Percentiles rank a stretch among this genome's conserved stretches.
Conservation (phyloP, 257 asterid genomes). For the Pogostemon cablin region DNA sequence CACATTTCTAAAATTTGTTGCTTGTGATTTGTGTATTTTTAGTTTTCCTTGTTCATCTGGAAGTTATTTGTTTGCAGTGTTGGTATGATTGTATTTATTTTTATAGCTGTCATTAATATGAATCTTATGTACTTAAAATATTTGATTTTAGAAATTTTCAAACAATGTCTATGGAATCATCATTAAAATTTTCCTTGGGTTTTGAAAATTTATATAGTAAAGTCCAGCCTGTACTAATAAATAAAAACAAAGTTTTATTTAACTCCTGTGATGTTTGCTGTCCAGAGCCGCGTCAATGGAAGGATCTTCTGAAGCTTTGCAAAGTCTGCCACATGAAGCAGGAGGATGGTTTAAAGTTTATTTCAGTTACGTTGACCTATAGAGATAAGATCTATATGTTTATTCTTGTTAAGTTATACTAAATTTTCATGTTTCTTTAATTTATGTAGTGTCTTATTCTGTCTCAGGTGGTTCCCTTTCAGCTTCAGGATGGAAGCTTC, state of each 20-base stretch:
- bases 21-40: slow-evolving; percentile 21
- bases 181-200: slow-evolving; percentile 18
- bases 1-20: slow-evolving; percentile 8
- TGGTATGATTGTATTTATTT: slow-evolving; percentile 23
- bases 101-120: neutral
- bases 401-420: slow-evolving; percentile 19
- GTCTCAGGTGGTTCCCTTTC: slow-evolving; percentile 62
- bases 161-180: slow-evolving; percentile 16
- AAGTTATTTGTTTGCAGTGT: slow-evolving; percentile 25
- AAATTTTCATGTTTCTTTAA: slow-evolving; percentile 28
- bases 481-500: slow-evolving; percentile 81
- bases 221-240: slow-evolving; percentile 24
- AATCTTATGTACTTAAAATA: slow-evolving; percentile 12
- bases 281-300: slow-evolving; percentile 84
- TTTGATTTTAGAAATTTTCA: slow-evolving; percentile 20
- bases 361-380: slow-evolving; percentile 61
- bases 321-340: slow-evolving; percentile 73
- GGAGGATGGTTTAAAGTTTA: slow-evolving; percentile 81
- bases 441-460: slow-evolving; percentile 22
- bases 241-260: slow-evolving; percentile 22
- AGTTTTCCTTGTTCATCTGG: slow-evolving; percentile 4
- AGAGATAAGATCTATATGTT: slow-evolving; percentile 15
- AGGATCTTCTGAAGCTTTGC: slow-evolving; percentile 83
- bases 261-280: slow-evolving; percentile 30
- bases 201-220: slow-evolving; percentile 3